phyloP scores from a whole-genome alignment of 176 grass and related monocot species.

The Aegilops speltoides region DNA sequence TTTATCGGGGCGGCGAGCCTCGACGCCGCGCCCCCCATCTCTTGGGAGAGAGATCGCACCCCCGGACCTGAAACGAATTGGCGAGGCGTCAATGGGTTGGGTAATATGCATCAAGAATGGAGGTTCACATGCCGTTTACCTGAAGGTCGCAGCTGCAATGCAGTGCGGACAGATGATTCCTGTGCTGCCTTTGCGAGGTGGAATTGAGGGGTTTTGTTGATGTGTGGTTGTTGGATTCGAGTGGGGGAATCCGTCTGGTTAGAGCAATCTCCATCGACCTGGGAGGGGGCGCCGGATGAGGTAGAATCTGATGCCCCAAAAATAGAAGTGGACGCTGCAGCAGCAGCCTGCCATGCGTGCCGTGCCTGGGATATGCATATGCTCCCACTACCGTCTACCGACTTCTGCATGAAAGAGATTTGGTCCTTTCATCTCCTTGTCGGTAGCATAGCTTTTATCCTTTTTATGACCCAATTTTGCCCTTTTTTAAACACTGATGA shows the following conservation, averaged over 20 bases:
- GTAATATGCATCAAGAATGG: not conserved
- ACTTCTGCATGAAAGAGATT: not conserved
- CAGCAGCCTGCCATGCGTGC: not conserved
- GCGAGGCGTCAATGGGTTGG: not conserved
- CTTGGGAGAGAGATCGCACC: not conserved
- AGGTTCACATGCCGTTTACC: not conserved
- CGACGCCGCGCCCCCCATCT: conserved; percentile 24
- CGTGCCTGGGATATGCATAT: not conserved
- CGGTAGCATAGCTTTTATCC: not conserved
- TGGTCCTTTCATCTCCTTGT: not conserved
- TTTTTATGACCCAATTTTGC: not conserved
- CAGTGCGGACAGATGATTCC: not conserved
- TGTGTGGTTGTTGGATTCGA: not conserved
- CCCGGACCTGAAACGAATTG: not conserved
- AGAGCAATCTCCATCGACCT: not conserved
- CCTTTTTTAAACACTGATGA: not conserved
- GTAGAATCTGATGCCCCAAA: conserved; percentile 43
- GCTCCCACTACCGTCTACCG: not conserved
- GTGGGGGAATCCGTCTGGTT: conserved; percentile 16
- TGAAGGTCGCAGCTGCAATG: not conserved
- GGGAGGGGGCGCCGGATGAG: not conserved
- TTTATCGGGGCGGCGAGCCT: conserved; percentile 23
- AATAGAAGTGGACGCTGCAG: not conserved
- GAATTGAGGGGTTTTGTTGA: not conserved
- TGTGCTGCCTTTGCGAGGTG: not conserved